A percentile compares a stretch with the other conserved stretches of the same genome.
phyloP scores from a whole-genome alignment of 768 basidiomycete species.

The Infundibulicybe gibba region DNA sequence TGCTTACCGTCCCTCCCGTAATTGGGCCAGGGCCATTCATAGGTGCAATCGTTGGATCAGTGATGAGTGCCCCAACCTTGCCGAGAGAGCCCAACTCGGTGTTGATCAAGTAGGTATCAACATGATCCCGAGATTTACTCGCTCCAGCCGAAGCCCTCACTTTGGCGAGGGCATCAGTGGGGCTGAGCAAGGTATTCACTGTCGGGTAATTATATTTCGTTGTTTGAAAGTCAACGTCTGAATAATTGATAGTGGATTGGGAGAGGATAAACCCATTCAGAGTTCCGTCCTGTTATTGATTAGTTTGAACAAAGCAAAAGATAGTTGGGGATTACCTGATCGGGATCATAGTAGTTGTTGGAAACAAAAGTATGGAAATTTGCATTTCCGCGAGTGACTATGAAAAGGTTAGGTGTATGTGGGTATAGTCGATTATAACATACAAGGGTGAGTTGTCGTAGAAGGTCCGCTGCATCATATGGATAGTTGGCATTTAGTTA shows the following conservation, averaged over 20 bases:
- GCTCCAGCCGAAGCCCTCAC: slow-evolving; percentile 26
- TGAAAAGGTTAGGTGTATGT: not conserved
- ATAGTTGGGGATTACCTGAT: slow-evolving; percentile 12
- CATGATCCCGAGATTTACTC: slow-evolving; percentile 26
- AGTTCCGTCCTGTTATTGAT: slow-evolving; percentile 17
- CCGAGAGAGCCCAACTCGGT: slow-evolving; percentile 28
- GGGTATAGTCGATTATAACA: not conserved
- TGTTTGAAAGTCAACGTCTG: slow-evolving; percentile 26
- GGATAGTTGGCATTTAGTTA: not conserved
- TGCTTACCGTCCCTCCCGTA: slow-evolving; percentile 23
- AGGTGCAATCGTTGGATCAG: slow-evolving; percentile 21
- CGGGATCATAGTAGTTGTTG: slow-evolving; percentile 29
- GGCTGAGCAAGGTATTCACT: slow-evolving; percentile 21
- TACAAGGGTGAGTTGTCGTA: slow-evolving; percentile 23
- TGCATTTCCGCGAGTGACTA: slow-evolving; percentile 30
- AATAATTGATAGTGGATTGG: slow-evolving; percentile 23
- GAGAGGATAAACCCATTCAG: slow-evolving; percentile 25
- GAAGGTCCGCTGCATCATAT: slow-evolving; percentile 26
- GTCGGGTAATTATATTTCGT: slow-evolving; percentile 26
- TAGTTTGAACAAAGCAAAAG: not conserved
- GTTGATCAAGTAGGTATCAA: slow-evolving; percentile 27
- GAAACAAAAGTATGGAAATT: slow-evolving; percentile 32
- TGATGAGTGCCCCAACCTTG: slow-evolving; percentile 27
- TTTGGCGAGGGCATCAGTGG: slow-evolving; percentile 23
- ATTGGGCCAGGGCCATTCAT: slow-evolving; percentile 28